Evolutionary conservation across 2,329 filamentous ascomycete species (phyloP), one percentile per base, ranked within the genome.

Genomic region (Penicillium polonicum): DNA sequence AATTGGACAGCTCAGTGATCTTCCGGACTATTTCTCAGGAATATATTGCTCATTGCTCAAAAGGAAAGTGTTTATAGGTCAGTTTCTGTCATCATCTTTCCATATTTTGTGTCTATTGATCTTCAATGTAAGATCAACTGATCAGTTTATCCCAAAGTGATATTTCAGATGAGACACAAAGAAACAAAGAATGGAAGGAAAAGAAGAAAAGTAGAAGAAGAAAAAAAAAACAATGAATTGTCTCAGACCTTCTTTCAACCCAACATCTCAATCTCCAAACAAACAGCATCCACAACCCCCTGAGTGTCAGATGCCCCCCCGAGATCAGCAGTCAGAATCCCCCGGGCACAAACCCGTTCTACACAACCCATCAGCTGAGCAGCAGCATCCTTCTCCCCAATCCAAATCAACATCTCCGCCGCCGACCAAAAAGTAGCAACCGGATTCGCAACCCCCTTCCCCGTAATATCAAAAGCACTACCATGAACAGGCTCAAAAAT

Each of bases 401-500:
- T 66, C 80, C 85, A 87, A 48, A 80, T 72, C 6, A 88, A 77
- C 83, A 90, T 85, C 77, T 88, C 87, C 5, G 86, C 85, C 0
- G 83, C 85, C 0, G 85, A 86, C 87, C 86, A 89, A 67, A 88
- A 86, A 15, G 85, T 86, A 2, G 82, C 86, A 0, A 88, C 78
- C 0, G 85, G 85, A 62, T 88, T 88, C 2, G 85, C 84, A 38
- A 70, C 39, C 0, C 83, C 84, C 63, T 15, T 33, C 5, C 31
- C 31, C 12, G 31, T 33, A 13, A 33, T 87, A 60, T 88, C 86
- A 5, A 84, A 85, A 0, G 84, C 85, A 49, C 80, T 84, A 1
- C 85, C 85, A 64, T 87, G 85, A n/a, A 86, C 82, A 12, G 85
- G 83, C 70, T 87, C 84, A 61, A 86, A 87, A 67, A 87, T 77